Percentiles rank a stretch among this genome's conserved stretches.
phyloP scores from a whole-genome alignment of 345 rosid genomes.

The Nephelium lappaceum region DNA sequence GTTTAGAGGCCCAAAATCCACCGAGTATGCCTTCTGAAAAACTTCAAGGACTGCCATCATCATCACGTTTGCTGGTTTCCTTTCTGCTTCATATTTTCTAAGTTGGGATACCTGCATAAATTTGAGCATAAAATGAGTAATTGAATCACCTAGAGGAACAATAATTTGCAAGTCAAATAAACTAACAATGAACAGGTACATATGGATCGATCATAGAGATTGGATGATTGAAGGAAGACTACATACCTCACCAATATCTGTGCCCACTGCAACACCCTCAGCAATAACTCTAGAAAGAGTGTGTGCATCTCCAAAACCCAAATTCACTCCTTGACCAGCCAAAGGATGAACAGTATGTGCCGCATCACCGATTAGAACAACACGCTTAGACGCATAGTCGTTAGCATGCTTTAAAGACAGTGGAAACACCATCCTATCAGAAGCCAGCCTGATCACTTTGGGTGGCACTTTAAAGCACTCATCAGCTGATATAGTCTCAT shows the following conservation, averaged over 20 bases:
- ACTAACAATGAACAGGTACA: not conserved
- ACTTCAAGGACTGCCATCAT: conserved; percentile 96
- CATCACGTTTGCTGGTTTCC: conserved; percentile 71
- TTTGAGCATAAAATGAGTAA: not conserved
- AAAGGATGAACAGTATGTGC: conserved; percentile 96
- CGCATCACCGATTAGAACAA: conserved; percentile 86
- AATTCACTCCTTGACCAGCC: conserved; percentile 97
- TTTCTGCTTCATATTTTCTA: conserved; percentile 75
- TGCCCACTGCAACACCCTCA: conserved; percentile 81
- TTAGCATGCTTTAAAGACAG: conserved; percentile 81
- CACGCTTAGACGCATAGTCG: conserved; percentile 62
- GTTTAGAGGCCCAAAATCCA: conserved; percentile 85
- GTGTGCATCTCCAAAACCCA: conserved; percentile 88
- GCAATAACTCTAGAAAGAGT: conserved; percentile 71
- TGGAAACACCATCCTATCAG: conserved; percentile 86
- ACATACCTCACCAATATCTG: conserved; percentile 84
- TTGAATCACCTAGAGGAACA: not conserved
- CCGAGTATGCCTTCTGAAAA: conserved; percentile 79
- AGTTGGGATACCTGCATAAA: conserved; percentile 51
- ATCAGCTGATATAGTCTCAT: conserved; percentile 39
- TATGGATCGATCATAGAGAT: not conserved
- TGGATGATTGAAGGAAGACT: not conserved
- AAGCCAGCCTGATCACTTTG: conserved; percentile 68
- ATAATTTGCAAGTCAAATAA: not conserved
- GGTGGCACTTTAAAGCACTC: conserved; percentile 84